A percentile compares a stretch with the other conserved stretches of the same genome.
Evolutionary conservation across 2,329 filamentous ascomycete genomes (phyloP).

Genomic region (Cercospora brassicicola): DNA sequence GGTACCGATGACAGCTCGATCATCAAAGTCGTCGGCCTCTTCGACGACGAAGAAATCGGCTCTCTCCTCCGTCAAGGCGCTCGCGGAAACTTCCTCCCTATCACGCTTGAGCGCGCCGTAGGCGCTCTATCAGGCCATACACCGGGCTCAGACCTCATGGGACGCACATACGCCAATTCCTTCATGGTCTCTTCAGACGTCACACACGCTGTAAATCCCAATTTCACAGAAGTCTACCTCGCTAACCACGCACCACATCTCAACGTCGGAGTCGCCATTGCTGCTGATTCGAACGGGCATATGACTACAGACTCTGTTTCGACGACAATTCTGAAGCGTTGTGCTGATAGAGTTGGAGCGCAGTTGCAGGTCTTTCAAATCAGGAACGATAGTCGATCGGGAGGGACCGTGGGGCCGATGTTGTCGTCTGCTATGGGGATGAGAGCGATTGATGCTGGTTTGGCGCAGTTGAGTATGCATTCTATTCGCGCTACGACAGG

Average conservation of each 20-base stretch:
- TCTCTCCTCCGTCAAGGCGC: constrained; percentile 88
- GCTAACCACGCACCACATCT: constrained; percentile 81
- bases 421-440: constrained; percentile 78
- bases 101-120: constrained; percentile 75
- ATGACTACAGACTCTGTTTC: constrained; percentile 94
- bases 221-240: constrained; percentile 82
- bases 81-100: constrained; percentile 80
- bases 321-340: constrained; percentile 73
- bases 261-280: constrained; percentile 81
- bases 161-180: constrained; percentile 83
- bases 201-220: constrained; percentile 90
- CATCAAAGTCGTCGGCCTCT: constrained; percentile 88
- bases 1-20: constrained; percentile 58
- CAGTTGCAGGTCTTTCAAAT: constrained; percentile 90
- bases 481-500: constrained; percentile 87
- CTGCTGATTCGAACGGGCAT: constrained; percentile 83
- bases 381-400: constrained; percentile 82
- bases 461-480: constrained; percentile 93
- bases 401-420: constrained; percentile 94
- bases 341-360: constrained; percentile 71
- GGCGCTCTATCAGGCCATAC: constrained; percentile 59
- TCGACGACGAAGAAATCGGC: constrained; percentile 96
- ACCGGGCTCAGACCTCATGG: constrained; percentile 59
- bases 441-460: constrained; percentile 79
- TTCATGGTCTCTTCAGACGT: constrained; percentile 94